Base-by-base conservation (phyloP, 306 rosid species). In the Benincasa hispida region DNA sequence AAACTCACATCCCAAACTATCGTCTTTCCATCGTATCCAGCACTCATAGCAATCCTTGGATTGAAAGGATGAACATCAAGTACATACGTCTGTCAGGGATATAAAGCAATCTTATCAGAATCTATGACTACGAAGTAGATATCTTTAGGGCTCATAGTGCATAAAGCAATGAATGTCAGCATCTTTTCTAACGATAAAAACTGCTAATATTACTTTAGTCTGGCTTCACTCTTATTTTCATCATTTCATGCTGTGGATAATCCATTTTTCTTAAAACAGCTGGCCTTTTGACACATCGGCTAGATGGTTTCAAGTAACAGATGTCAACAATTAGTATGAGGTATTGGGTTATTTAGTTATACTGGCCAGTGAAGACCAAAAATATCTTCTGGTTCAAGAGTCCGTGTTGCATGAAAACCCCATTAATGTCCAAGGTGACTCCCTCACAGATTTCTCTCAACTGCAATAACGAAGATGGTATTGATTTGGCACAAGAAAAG, bases 31-130 rank as follows among this genome's bases (percentile, higher is more conserved):
- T 95, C 99, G 78, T 95, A 95, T 81, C 99, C 99, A 81, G 99
- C 98, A 85, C 99, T 95, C 99, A 95, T 95, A 72, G 98, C 99
- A 78, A 95, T 88, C 84, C 99, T 91, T 25, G 99, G 99, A 81
- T 95, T 95, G 82, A 92, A 92, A 61, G 99, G 99, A 85, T 95
- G 99, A 82, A 92, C 99, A 89, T 95, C 99, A 75, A 95, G 91
- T 81, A 95, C 99, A 82, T 95, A 95, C 13, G 99, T 95, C 99
- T 95, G 83, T 55, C 83, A 85, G 50, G 30, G 83, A 76, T 72
- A 61, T 57, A 55, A 75, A 81, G 73, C 53, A 35, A 63, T 73
- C 62, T 12, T 61, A 80, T 75, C 79, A 82, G 84, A 73, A 53
- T 28, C 17, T 28, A 28, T 18, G 8, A 6, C 17, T 45, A 7